Percentiles rank a stretch among this genome's conserved stretches.
These are phyloP conservation scores for Vigna hirtella DNA, from an alignment of 306 rosid genomes.

Conservation along the genomic window DNA sequence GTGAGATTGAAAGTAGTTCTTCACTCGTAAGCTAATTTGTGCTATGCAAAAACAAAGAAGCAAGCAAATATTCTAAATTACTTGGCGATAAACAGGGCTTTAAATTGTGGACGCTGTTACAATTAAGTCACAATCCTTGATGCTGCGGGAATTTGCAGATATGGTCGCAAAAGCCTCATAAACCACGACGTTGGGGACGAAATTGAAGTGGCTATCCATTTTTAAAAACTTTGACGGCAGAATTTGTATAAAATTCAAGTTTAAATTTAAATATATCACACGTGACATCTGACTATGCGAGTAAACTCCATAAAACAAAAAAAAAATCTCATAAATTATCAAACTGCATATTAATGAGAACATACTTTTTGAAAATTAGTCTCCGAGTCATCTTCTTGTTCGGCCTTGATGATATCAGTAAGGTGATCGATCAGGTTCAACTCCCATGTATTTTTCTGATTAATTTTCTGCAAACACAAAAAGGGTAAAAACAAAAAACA, in stretches of 20 bases:
- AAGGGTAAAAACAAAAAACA: not conserved
- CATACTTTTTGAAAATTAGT: conserved; percentile 93
- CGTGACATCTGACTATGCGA: not conserved
- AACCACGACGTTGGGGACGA: too few species aligned
- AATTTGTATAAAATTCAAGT: not conserved
- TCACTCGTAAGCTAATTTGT: not conserved
- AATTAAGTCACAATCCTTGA: too few species aligned
- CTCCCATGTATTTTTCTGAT: conserved; percentile 98
- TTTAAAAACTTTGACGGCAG: not conserved
- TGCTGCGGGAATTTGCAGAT: too few species aligned
- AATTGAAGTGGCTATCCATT: too few species aligned
- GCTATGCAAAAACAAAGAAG: conserved; percentile 32
- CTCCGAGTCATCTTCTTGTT: conserved; percentile 78
- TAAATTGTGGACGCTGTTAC: not conserved
- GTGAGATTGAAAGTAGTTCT: not conserved
- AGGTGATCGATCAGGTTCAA: conserved; percentile 91
- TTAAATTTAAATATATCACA: not conserved
- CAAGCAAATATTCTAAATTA: not conserved
- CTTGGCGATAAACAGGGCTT: not conserved
- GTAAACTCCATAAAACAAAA: not conserved
- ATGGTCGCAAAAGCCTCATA: too few species aligned
- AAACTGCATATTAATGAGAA: conserved; percentile 3
- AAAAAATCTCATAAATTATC: conserved; percentile 5
- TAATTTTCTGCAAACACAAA: conserved; percentile 78
- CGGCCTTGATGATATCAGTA: conserved; percentile 82